Base-by-base conservation (phyloP, 495 filamentous ascomycete genomes). In the Penicillium subrubescens region DNA sequence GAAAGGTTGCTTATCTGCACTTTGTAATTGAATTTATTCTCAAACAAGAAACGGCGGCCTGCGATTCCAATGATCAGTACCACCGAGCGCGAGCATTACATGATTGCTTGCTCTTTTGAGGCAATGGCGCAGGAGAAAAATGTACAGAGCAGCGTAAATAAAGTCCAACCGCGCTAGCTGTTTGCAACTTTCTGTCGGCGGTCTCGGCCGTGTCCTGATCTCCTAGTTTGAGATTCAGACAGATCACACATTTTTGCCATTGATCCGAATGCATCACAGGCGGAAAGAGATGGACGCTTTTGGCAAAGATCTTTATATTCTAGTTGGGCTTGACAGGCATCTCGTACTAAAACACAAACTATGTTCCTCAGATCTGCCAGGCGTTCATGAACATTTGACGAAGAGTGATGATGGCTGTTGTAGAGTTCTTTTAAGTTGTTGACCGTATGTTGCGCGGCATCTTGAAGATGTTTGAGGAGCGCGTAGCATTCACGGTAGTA, bases 251-350 rank as follows among this genome's bases (percentile, higher is more conserved):
- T 48, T 48, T 48, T 48, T 48, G 44, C 44, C 8, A 48, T 48
- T 48, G 44, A n/a, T 10, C 44, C 44, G 44, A 48, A 48, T 48
- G 44, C 44, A 48, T 48, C 44, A 48, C 8, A 48, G 44, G 44
- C 44, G 44, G 44, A 48, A 48, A 48, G 44, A 48, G 44, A 48
- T 19, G 12, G 44, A 48, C 44, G 44, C 44, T 48, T 48, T 48
- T 17, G 44, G 44, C 44, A 48, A 48, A 48, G 44, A 48, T 48
- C 44, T 48, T 48, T 17, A 48, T 17, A 48, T 25, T 48, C 44
- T 48, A 17, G 44, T 10, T 48, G 21, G 44, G 44, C 44, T 10
- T 48, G 44, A n/a, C 44, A 48, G 44, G 44, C 44, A 10, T 48
- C 8, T 48, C 44, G 44, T 17, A 48, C 44, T 10, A 48, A 48